phyloP scores from a whole-genome alignment of 1,284 basidiomycete genomes.

The Leccinum olivaceoglutinosum region DNA sequence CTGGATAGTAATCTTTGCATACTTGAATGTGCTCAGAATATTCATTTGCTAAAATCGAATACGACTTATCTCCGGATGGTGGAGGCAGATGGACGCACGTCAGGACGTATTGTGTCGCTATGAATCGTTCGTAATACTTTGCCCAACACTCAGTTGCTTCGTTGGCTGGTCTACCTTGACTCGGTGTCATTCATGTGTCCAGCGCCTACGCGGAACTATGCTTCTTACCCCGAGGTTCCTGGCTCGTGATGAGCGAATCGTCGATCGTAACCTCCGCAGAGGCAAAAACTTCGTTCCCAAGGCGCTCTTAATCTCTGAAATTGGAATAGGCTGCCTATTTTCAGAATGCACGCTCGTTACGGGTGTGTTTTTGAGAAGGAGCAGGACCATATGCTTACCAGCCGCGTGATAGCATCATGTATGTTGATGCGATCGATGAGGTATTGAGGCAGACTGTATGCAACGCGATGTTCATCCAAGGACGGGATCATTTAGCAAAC shows the following conservation, averaged over 20 bases:
- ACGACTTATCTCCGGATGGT: no score
- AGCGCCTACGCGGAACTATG: not conserved
- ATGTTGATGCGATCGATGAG: slow-evolving; percentile 26
- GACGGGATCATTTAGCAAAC: slow-evolving; percentile 8
- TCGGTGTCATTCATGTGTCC: slow-evolving; percentile 3
- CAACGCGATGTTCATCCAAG: slow-evolving; percentile 5
- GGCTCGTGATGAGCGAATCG: slow-evolving; percentile 17
- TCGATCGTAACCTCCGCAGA: slow-evolving; percentile 20
- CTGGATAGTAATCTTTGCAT: no score
- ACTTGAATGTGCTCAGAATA: no score
- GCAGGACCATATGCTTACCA: slow-evolving; percentile 14
- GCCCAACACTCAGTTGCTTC: slow-evolving; percentile 21
- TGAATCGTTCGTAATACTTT: slow-evolving; percentile 20
- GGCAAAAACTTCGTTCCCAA: slow-evolving; percentile 25
- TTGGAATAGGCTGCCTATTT: slow-evolving; percentile 22
- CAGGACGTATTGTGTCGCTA: slow-evolving; percentile 19
- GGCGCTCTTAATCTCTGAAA: slow-evolving; percentile 24
- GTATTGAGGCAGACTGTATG: slow-evolving; percentile 20
- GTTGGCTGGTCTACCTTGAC: slow-evolving; percentile 13
- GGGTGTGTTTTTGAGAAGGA: not conserved
- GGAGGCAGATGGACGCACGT: slow-evolving; percentile 15
- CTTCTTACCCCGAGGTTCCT: slow-evolving; percentile 18
- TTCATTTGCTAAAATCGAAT: no score
- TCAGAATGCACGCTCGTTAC: not conserved
- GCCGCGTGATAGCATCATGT: slow-evolving; percentile 24